Base-by-base conservation (phyloP, 345 rosid species). In the Eutrema heterophyllum region DNA sequence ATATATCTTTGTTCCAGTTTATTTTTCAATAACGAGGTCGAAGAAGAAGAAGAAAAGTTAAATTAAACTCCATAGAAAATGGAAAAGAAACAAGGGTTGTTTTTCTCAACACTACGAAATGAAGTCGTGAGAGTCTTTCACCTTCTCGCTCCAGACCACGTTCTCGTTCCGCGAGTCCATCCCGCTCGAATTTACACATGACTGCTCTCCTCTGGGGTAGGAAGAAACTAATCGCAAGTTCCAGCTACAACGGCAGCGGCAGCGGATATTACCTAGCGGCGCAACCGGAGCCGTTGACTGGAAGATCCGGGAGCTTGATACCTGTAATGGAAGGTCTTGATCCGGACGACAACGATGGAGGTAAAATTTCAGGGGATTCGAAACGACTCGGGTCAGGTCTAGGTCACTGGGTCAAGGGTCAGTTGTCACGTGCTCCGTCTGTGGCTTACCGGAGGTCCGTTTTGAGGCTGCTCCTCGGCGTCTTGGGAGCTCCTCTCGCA, bases 81-180 rank as follows among this genome's bases (percentile, higher is more conserved):
- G 97, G 97, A 95, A 62, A 95, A 85, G 71, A 92, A 85, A 46
- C 96, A 89, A 69, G 86, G 93, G 1, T 95, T n/a, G n/a, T n/a
- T 95, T 67, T 90, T 95, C 82, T 84, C 97, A 12, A 67, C 97
- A 43, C 92, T 94, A 35, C 87, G 83, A 80, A 86, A 87, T 1
- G 99, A 92, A 62, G 88, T 95, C 2, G 82, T 87, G 9, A 85
- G 97, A 5, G 97, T 5, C 74, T 95, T 1, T 90, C 97, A 0
- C 97, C 99, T 1, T 86, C 95, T 12, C 93, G 93, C 1, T 76
- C 75, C 6, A 54, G 65, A 16, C 57, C 70, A 36, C 71, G 70
- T 64, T 87, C 96, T 57, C 83, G 88, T 10, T 36, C 83, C 65
- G 54, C 41, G 46, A 88, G 91, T 50, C 92, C 94, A 1, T 80